phyloP scores from a whole-genome alignment of 352 stramenopile species.

The Saprolegnia diclina region DNA sequence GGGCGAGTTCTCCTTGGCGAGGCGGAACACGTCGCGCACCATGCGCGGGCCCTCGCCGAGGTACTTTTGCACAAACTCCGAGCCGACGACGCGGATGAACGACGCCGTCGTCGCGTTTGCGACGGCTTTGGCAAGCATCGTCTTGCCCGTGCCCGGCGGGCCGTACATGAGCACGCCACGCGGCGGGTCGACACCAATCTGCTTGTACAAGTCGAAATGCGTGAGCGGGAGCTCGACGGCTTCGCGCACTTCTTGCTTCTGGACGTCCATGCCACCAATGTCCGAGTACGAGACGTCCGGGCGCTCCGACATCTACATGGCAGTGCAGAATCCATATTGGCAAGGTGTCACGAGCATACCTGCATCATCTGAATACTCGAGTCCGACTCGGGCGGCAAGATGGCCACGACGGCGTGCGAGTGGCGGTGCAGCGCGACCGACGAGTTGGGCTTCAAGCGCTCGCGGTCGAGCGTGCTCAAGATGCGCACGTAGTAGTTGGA shows the following conservation, averaged over 20 bases:
- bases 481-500: slow-evolving; percentile 99
- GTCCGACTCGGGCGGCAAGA: slow-evolving; percentile 98
- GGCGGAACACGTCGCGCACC: slow-evolving; percentile 99
- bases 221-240: slow-evolving; percentile 99
- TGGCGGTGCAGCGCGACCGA: slow-evolving; percentile 97
- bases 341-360: slow-evolving; percentile 1
- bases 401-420: slow-evolving; percentile 98
- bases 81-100: slow-evolving; percentile 97
- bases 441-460: slow-evolving; percentile 98
- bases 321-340: not conserved
- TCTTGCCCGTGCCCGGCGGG: slow-evolving; percentile 94
- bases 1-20: slow-evolving; percentile 98
- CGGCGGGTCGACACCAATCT: slow-evolving; percentile 99
- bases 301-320: slow-evolving; percentile 92
- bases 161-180: slow-evolving; percentile 98
- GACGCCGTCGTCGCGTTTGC: slow-evolving; percentile 98
- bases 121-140: slow-evolving; percentile 99
- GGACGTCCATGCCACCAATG: slow-evolving; percentile 99
- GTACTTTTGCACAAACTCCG: slow-evolving; percentile 99
- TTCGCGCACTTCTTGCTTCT: slow-evolving; percentile 98
- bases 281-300: slow-evolving; percentile 94
- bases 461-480: slow-evolving; percentile 96
- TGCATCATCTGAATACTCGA: slow-evolving; percentile 98
- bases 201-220: slow-evolving; percentile 99
- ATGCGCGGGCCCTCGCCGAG: slow-evolving; percentile 98